Evolutionary conservation across 2,329 filamentous ascomycete genomes (phyloP).

Genomic region (Fusarium sp.): DNA sequence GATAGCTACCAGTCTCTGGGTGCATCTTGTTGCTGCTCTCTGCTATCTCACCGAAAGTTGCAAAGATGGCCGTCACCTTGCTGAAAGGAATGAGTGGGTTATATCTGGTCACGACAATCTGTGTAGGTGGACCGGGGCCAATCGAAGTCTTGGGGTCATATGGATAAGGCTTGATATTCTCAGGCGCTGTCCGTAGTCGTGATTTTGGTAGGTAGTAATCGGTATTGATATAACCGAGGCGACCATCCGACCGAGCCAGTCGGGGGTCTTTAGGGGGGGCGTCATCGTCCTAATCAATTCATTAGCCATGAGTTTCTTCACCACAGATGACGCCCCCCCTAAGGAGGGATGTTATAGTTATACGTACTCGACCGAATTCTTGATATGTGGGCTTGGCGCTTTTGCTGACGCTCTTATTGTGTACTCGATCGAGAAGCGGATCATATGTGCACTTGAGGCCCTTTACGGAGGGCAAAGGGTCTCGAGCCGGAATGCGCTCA

Average conservation of each 20-base stretch:
- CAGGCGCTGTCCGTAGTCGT: conserved; percentile 76
- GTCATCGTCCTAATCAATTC: conserved; percentile 78
- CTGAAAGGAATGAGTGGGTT: conserved; percentile 87
- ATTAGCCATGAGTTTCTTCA: conserved; percentile 68
- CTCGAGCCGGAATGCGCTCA: conserved; percentile 66
- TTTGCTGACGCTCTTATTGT: conserved; percentile 64
- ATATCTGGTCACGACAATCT: conserved; percentile 95
- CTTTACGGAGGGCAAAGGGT: conserved; percentile 64
- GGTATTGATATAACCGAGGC: conserved; percentile 74
- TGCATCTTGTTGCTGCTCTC: conserved; percentile 95
- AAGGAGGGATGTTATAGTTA: conserved; percentile 54
- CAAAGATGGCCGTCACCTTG: conserved; percentile 80
- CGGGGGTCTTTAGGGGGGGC: conserved; percentile 84
- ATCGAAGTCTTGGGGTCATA: conserved; percentile 87
- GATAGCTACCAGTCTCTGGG: conserved; percentile 90
- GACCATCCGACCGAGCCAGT: conserved; percentile 72
- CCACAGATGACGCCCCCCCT: conserved; percentile 71
- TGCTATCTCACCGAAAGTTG: conserved; percentile 85
- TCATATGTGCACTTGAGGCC: conserved; percentile 71
- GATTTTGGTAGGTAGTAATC: conserved; percentile 77
- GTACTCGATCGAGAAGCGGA: conserved; percentile 64
- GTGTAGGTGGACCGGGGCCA: conserved; percentile 87
- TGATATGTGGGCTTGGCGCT: conserved; percentile 70
- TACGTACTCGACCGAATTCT: conserved; percentile 75
- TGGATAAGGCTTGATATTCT: conserved; percentile 82